Evolutionary conservation across 1,284 basidiomycete genomes (phyloP), one percentile per base, ranked within the genome.

Genomic region (Rhizopogon parksii): DNA sequence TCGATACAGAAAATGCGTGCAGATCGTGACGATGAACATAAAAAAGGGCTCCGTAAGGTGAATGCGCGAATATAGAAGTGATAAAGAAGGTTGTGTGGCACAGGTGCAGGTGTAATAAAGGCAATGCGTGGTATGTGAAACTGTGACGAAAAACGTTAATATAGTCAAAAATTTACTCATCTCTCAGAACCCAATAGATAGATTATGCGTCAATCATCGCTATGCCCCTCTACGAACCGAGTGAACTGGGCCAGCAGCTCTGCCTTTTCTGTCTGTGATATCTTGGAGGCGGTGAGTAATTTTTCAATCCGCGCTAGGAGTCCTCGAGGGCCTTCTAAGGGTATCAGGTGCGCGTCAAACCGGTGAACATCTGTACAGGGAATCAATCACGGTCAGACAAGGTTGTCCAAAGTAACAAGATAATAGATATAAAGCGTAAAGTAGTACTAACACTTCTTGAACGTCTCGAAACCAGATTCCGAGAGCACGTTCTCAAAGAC

Each of bases 291-390:
- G 47, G 71, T 69, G 48, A 88, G 72, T 39, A 88, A 70, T 42
- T 74, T 73, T 59, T 82, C 79, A 5, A 86, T 81, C 47, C 77
- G 78, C 27, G 71, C 62, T 25, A 87, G 71, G 42, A 88, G 78
- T 19, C 86, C 85, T 36, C 71, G 74, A 9, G 82, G 77, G 15
- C 86, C 86, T 53, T 88, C 82, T 46, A 89, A 78, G 6, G 85
- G 81, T 45, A 88, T 88, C 40, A 78, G 73, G 57, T 83, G 78
- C 38, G 82, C 82, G 63, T 88, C 85, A 60, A 85, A 88, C 50
- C 80, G 79, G 60, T 77, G 76, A 11, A 83, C 78, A 61, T 82
- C 81, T 83, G 53, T 4, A 19, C 50, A 34, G 17, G 25, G 36
- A 39, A 30, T 30, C 48, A 42, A 21, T 49, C 47, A 36, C 55